Conservation (phyloP, 768 basidiomycete genomes). For the Cystobasidium ongulense region DNA sequence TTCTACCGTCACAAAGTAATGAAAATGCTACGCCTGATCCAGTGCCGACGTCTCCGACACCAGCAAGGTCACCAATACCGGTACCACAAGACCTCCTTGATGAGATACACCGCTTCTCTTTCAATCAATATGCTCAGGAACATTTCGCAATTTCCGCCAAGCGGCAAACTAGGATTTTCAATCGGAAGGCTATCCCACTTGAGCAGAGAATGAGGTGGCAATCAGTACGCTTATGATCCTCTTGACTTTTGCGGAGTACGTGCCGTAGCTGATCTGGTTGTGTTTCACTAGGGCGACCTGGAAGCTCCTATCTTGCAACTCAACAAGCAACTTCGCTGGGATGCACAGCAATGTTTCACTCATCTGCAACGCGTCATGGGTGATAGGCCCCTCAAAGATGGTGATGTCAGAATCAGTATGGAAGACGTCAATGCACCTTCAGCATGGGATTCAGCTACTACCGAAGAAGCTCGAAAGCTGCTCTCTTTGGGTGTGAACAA, state of each 20-base stretch:
- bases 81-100: not conserved
- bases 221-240: not conserved
- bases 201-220: not conserved
- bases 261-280: not conserved
- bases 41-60: no score
- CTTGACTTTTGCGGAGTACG: not conserved
- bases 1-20: no score
- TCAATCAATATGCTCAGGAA: not conserved
- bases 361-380: slow-evolving; percentile 25
- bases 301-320: slow-evolving; percentile 19
- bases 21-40: no score
- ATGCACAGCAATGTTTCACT: slow-evolving; percentile 25
- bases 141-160: not conserved
- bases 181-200: not conserved
- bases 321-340: slow-evolving; percentile 10
- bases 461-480: slow-evolving; percentile 21
- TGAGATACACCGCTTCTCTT: slow-evolving; percentile 2
- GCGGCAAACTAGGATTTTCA: not conserved
- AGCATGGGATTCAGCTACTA: slow-evolving; percentile 10
- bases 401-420: not conserved
- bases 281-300: not conserved
- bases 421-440: slow-evolving; percentile 16
- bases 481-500: not conserved
- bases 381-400: not conserved
- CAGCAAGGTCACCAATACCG: not conserved